phyloP scores from a whole-genome alignment of 2,329 filamentous ascomycete genomes.

The Claviceps cyperi region DNA sequence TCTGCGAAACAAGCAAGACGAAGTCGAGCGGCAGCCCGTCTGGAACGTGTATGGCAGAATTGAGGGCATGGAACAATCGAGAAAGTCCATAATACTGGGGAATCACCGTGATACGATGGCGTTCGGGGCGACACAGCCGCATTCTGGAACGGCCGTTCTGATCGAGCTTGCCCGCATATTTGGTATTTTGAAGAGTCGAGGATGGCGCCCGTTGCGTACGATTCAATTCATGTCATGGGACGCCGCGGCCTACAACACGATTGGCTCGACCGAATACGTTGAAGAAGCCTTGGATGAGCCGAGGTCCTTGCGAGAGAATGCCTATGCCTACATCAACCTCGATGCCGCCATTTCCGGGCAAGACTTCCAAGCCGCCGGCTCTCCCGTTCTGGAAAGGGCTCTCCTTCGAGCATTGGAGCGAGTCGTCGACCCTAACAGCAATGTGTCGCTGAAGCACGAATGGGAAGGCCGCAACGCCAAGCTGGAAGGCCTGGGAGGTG shows the following conservation, averaged over 20 bases:
- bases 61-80: slow-evolving; percentile 64
- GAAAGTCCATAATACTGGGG: slow-evolving; percentile 77
- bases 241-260: slow-evolving; percentile 79
- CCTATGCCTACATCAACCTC: slow-evolving; percentile 81
- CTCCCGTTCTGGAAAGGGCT: slow-evolving; percentile 62
- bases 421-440: slow-evolving; percentile 55
- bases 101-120: slow-evolving; percentile 91
- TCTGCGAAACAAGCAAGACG: slow-evolving; percentile 76
- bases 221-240: slow-evolving; percentile 98
- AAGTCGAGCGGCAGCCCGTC: slow-evolving; percentile 66
- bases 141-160: slow-evolving; percentile 80
- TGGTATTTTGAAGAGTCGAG: slow-evolving; percentile 57
- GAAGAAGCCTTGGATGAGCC: slow-evolving; percentile 57
- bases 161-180: slow-evolving; percentile 79
- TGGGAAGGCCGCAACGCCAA: slow-evolving; percentile 54
- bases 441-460: slow-evolving; percentile 56
- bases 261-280: slow-evolving; percentile 89
- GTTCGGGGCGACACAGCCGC: slow-evolving; percentile 73
- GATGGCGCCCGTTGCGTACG: slow-evolving; percentile 85
- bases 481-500: slow-evolving; percentile 56
- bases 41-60: slow-evolving; percentile 87
- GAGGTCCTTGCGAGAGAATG: slow-evolving; percentile 50
- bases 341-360: slow-evolving; percentile 66
- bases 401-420: slow-evolving; percentile 61
- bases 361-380: slow-evolving; percentile 64